Conservation (phyloP, 495 filamentous ascomycete genomes). For the Podospora didyma region DNA sequence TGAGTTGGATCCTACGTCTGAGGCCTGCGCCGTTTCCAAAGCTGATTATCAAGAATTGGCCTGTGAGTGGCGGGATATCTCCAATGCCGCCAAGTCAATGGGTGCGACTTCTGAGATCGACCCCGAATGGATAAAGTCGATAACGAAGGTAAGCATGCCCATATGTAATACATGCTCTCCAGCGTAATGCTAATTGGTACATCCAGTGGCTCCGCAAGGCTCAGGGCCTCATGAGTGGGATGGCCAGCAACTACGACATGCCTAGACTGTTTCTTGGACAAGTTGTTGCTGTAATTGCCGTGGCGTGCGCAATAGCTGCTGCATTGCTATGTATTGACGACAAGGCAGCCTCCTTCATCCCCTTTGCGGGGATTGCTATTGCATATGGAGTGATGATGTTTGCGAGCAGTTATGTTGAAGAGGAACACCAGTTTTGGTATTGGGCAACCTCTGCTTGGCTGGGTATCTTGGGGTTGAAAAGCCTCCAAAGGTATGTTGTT, state of each 20-base stretch:
- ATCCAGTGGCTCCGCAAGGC: slow-evolving; percentile 61
- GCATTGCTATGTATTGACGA: slow-evolving; percentile 9
- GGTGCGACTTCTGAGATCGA: slow-evolving; percentile 5
- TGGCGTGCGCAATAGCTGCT: slow-evolving; percentile 18
- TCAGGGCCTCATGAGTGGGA: slow-evolving; percentile 73
- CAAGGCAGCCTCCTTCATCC: slow-evolving; percentile 12
- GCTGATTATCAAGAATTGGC: slow-evolving; percentile 56
- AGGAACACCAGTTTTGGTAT: slow-evolving; percentile 99
- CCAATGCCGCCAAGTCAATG: slow-evolving; percentile 16
- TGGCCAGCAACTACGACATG: slow-evolving; percentile 88
- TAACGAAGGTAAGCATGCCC: slow-evolving; percentile 27
- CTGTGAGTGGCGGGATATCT: slow-evolving; percentile 58
- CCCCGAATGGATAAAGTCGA: slow-evolving; percentile 21
- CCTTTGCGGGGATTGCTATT: slow-evolving; percentile 39
- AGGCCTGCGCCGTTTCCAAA: slow-evolving; percentile 40
- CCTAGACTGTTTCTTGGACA: slow-evolving; percentile 34
- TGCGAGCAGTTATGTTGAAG: slow-evolving; percentile 94
- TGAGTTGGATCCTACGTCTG: slow-evolving; percentile 26
- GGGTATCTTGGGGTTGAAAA: slow-evolving; percentile 57
- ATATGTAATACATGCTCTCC: not conserved
- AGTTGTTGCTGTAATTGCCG: slow-evolving; percentile 18
- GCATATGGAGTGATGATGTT: slow-evolving; percentile 89
- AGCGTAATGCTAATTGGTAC: slow-evolving; percentile 8
- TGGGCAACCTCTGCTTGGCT: slow-evolving; percentile 81
- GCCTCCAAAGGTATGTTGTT: slow-evolving; percentile 20